Evolutionary conservation across 805 yeast genomes (phyloP), one percentile per base, ranked within the genome.

Genomic region (Saccharomyces paradoxus): DNA sequence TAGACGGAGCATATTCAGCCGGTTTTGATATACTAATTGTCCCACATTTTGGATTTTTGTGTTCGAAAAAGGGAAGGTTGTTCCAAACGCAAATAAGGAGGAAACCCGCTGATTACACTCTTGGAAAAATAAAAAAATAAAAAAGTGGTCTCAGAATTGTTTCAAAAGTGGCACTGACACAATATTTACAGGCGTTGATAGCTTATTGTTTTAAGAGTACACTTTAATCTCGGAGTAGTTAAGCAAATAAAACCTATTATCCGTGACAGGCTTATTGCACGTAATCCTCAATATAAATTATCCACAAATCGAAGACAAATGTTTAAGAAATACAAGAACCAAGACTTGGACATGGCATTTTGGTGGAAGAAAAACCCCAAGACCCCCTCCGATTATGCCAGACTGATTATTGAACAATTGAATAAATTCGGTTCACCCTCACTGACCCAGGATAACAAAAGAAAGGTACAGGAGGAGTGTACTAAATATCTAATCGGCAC

Each of bases 281-380:
- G 12, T 13, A 37, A 37, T 9, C 44, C 12, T 17, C 44, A 17
- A 17, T 17, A 37, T 17, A 37, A 37, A 21, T n/a, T n/a, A 37
- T 17, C 12, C 44, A 17, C 22, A 37, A 17, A 37, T 13, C 28
- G 24, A 21, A 26, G 6, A 8, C 46, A 9, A 44, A 66, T 65
- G 68, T 65, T 65, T 49, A 66, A 65, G 57, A 65, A 66, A 50
- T 64, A 65, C 56, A 63, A 63, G 55, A 64, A 61, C 47, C 68
- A 66, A 50, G 69, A 65, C 48, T 50, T 66, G 48, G 69, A 62
- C 52, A 89, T 91, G 97, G 87, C 97, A 12, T 92, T 92, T 64
- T 75, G 94, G 62, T 92, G 94, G 78, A 87, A 89, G 60, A 79
- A 96, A 65, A 88, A 84, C 65, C 96, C 96, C 9, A 90, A 89